Evolutionary conservation across 2,329 filamentous ascomycete species (phyloP), one percentile per base, ranked within the genome.

Genomic region (Neofusicoccum umdonicola): DNA sequence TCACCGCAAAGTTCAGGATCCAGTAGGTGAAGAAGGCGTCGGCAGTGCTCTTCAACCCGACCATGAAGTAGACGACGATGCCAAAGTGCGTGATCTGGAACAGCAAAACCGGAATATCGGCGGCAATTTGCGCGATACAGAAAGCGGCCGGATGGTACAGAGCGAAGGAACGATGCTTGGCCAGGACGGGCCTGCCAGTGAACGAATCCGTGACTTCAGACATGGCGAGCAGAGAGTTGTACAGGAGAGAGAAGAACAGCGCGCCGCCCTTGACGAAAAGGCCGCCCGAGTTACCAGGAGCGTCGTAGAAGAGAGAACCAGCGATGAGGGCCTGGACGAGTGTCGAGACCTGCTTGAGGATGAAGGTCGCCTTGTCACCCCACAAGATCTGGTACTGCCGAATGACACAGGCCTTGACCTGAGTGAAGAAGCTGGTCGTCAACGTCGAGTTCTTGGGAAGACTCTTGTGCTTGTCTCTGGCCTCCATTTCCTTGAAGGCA

Each of bases 91-190:
- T 81, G 15, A 89, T 79, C 69, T 90, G 88, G 66, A 88, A 81
- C 0, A 87, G 63, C 0, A 87, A 69, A 3, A 88, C 78, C 0
- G 86, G 83, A 0, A 84, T 76, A 66, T 85, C 83, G 7, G 81
- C 79, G n/a, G 79, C 37, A 89, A 68, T 76, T 93, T 94, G 82
- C 91, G 94, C 39, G 84, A 79, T 69, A 93, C 83, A 13, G 85
- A 80, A 72, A 89, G 92, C 90, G 6, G 90, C 92, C 0, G 93
- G 92, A 71, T 96, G 92, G 72, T 95, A 96, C 31, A 96, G 84
- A n/a, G 92, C 92, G 73, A 96, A 97, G 58, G 89, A 87, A 63
- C 84, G 80, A 69, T 97, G 93, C 74, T 96, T 96, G 71, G 96
- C 92, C 62, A 97, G 90, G 70, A 97, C 95, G 0, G 91, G 90